These are phyloP conservation scores for Clavariopsis aquatica DNA, from an alignment of 495 filamentous ascomycete species.

Conservation along the genomic window DNA sequence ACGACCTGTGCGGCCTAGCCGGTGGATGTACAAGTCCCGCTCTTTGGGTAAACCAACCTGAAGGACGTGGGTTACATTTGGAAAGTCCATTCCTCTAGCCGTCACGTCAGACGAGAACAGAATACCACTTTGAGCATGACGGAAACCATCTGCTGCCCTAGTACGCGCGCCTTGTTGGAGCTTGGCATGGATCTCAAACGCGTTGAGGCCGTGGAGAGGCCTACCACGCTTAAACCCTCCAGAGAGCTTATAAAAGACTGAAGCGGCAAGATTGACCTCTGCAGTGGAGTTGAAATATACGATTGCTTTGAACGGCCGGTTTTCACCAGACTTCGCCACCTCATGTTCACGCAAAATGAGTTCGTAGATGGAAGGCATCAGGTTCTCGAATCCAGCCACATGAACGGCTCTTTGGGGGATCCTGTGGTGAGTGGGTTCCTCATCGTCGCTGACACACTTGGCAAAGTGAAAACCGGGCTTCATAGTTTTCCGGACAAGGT, in stretches of 20 bases:
- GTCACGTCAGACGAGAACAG: constrained; percentile 93
- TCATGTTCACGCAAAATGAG: constrained; percentile 61
- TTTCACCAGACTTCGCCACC: constrained; percentile 41
- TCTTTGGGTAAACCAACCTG: constrained; percentile 73
- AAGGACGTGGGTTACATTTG: constrained; percentile 86
- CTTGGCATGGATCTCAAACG: constrained; percentile 77
- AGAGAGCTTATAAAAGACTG: constrained; percentile 60
- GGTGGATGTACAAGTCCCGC: constrained; percentile 84
- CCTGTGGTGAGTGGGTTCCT: constrained; percentile 77
- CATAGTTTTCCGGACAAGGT: constrained; percentile 68
- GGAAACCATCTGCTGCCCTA: constrained; percentile 69
- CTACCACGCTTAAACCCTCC: constrained; percentile 33
- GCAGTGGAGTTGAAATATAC: constrained; percentile 82
- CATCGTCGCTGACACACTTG: constrained; percentile 76
- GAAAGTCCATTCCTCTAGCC: constrained; percentile 95
- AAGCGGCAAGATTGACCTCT: constrained; percentile 62
- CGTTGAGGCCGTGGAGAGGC: constrained; percentile 45
- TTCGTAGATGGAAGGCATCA: constrained; percentile 74
- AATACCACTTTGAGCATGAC: constrained; percentile 61
- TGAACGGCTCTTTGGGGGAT: constrained; percentile 76
- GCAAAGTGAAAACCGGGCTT: constrained; percentile 78
- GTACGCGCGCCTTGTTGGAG: constrained; percentile 72
- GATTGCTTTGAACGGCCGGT: constrained; percentile 85
- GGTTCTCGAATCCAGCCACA: constrained; percentile 70
- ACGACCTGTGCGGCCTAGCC: constrained; percentile 72